These are phyloP conservation scores for Phaeosphaeriaceae sp. DNA, from an alignment of 2,329 filamentous ascomycete genomes.

Conservation along the genomic window DNA sequence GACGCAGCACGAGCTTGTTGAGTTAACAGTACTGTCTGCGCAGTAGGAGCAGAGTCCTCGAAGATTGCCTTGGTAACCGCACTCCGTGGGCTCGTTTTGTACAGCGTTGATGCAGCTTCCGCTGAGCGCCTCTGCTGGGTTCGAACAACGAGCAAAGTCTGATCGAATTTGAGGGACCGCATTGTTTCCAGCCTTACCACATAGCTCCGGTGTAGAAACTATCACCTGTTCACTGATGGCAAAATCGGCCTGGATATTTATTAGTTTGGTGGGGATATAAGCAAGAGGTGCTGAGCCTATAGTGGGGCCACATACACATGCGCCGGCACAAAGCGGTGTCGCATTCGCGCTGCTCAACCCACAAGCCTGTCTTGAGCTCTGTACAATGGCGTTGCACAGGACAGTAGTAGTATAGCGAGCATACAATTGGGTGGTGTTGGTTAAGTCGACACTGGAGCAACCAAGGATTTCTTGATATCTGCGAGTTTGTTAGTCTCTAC, in stretches of 20 bases:
- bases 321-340: constrained; percentile 83
- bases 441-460: constrained; percentile 77
- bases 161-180: constrained; percentile 81
- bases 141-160: constrained; percentile 88
- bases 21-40: constrained; percentile 79
- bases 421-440: constrained; percentile 82
- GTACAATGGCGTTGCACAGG: constrained; percentile 91
- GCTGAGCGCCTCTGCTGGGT: constrained; percentile 80
- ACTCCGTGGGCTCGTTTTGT: constrained; percentile 83
- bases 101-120: constrained; percentile 76
- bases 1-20: constrained; percentile 94
- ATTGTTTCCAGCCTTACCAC: constrained; percentile 68
- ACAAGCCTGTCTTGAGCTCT: constrained; percentile 80
- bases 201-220: constrained; percentile 74
- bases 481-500: constrained; percentile 42
- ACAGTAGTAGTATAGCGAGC: constrained; percentile 91
- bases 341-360: constrained; percentile 67
- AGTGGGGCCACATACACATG: constrained; percentile 69
- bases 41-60: constrained; percentile 88
- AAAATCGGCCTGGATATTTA: constrained; percentile 69
- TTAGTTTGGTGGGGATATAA: constrained; percentile 29
- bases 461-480: constrained; percentile 86
- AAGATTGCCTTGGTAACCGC: constrained; percentile 77
- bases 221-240: constrained; percentile 90
- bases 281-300: constrained; percentile 1